Percentiles rank a stretch among this genome's conserved stretches.
phyloP scores from a whole-genome alignment of 306 rosid genomes.

The Ormosia emarginata region DNA sequence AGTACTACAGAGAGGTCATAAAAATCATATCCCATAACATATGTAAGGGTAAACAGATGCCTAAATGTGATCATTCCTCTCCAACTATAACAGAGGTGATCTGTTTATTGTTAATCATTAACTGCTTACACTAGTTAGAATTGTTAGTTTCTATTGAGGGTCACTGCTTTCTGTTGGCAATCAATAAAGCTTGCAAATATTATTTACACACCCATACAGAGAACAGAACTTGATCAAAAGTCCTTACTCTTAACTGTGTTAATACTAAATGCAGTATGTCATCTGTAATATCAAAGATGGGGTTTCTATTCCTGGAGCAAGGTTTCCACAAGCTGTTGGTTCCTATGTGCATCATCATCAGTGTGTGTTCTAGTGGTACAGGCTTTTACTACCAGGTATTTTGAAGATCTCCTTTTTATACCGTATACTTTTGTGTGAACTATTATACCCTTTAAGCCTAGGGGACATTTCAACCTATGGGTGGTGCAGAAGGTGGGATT shows the following conservation, averaged over 20 bases:
- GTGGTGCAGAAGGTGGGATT: neutral
- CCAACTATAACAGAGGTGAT: neutral
- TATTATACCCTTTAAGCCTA: neutral
- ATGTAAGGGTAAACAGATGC: neutral
- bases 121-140: neutral
- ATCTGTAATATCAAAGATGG: conserved; percentile 85
- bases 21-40: neutral
- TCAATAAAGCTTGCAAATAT: neutral
- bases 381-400: conserved; percentile 86
- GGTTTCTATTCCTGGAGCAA: conserved; percentile 87
- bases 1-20: neutral
- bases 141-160: neutral
- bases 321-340: conserved; percentile 69
- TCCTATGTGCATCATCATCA: conserved; percentile 68
- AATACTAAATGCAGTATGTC: conserved; percentile 63
- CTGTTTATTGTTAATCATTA: neutral
- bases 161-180: neutral
- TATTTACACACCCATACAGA: neutral
- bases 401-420: neutral
- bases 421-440: neutral
- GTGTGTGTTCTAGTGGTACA: conserved; percentile 69
- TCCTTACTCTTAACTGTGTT: neutral
- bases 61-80: neutral
- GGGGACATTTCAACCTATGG: neutral
- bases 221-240: neutral